Evolutionary conservation across 306 rosid genomes (phyloP).

Genomic region (Gillenia trifoliata): DNA sequence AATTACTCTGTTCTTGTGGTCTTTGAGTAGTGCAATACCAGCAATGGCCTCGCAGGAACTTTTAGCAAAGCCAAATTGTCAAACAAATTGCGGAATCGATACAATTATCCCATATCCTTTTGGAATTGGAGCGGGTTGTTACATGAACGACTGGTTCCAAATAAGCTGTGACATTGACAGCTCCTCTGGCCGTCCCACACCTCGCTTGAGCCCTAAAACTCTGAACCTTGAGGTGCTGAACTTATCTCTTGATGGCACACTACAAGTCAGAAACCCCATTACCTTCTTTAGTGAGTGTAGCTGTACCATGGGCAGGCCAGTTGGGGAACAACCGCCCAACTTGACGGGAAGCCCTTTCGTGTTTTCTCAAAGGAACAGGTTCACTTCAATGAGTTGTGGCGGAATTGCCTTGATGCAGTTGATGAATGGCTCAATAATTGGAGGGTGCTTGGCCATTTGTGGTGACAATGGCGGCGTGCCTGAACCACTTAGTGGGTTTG

Average conservation of each 20-base stretch:
- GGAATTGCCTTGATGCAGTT: neutral
- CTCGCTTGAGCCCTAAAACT: conserved; percentile 2
- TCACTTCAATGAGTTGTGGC: neutral
- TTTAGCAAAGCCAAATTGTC: conserved; percentile 20
- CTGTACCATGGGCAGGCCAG: too few relatives aligned
- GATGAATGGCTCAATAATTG: neutral
- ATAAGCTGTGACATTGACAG: conserved; percentile 17
- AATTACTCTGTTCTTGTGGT: neutral
- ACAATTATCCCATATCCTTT: conserved; percentile 34
- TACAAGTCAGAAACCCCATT: conserved; percentile 18
- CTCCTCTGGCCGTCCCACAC: neutral
- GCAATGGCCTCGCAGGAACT: neutral
- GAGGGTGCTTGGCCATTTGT: conserved; percentile 1
- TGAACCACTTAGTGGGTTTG: accelerated
- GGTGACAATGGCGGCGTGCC: too few relatives aligned
- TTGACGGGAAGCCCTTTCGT: conserved; percentile 5
- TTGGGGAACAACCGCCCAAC: neutral
- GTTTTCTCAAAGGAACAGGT: conserved; percentile 1
- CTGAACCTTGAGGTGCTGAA: neutral
- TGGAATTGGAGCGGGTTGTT: conserved; percentile 23
- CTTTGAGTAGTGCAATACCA: neutral
- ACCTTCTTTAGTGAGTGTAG: conserved; percentile 6
- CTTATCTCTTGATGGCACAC: neutral
- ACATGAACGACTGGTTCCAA: conserved; percentile 31
- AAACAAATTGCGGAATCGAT: conserved; percentile 9